Conservation (phyloP, 2,329 filamentous ascomycete species). For the Thelonectria olida region DNA sequence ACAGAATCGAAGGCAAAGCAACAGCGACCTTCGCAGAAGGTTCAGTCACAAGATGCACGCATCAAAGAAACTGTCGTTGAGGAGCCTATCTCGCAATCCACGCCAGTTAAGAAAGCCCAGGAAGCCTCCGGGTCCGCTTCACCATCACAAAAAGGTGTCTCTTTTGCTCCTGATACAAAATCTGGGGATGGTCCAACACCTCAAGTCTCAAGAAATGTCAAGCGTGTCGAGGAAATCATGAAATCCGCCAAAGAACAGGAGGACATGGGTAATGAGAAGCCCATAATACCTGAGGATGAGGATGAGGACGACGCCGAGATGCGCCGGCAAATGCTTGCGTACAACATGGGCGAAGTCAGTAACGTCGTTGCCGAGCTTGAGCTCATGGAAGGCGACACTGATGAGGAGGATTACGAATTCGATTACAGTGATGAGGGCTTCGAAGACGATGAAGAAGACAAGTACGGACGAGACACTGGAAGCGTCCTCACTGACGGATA, state of each 20-base stretch:
- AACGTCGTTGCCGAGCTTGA: slow-evolving; percentile 92
- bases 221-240: slow-evolving; percentile 66
- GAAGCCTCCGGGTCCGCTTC: slow-evolving; percentile 2
- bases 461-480: slow-evolving; percentile 77
- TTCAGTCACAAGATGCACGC: not conserved
- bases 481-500: slow-evolving; percentile 78
- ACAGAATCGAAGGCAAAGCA: slow-evolving; percentile 17
- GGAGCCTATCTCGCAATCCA: slow-evolving; percentile 14
- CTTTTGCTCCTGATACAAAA: slow-evolving; percentile 70
- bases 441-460: slow-evolving; percentile 63
- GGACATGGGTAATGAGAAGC: slow-evolving; percentile 51
- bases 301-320: slow-evolving; percentile 81
- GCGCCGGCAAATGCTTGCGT: slow-evolving; percentile 89
- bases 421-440: slow-evolving; percentile 63
- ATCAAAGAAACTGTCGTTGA: not conserved
- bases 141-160: slow-evolving; percentile 64
- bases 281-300: slow-evolving; percentile 77
- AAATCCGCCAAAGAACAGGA: slow-evolving; percentile 65
- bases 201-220: slow-evolving; percentile 51
- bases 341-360: slow-evolving; percentile 87
- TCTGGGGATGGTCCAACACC: slow-evolving; percentile 48
- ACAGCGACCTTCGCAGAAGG: not conserved
- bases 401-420: slow-evolving; percentile 65
- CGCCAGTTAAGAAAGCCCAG: not conserved
- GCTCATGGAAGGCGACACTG: slow-evolving; percentile 72